Evolutionary conservation across 2,329 filamentous ascomycete species (phyloP).

Genomic region (Bertia moriformis): DNA sequence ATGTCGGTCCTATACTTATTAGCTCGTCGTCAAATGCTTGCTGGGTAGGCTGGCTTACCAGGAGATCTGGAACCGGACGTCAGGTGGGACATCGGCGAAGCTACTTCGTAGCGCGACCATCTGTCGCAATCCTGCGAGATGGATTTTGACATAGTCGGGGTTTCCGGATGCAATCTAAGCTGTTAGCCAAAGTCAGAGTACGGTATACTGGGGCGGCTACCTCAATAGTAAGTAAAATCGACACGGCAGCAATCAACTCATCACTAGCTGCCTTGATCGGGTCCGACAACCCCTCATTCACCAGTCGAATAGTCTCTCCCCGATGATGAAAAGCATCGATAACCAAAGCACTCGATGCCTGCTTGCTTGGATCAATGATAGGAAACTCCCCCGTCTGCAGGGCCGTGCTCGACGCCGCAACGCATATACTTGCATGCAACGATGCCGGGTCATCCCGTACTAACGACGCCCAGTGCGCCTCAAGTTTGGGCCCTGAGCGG

Average conservation of each 20-base stretch:
- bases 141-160: slow-evolving; percentile 20
- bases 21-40: too few species aligned
- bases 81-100: slow-evolving; percentile 18
- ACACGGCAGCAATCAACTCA: slow-evolving; percentile 19
- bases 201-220: slow-evolving; percentile 8
- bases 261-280: slow-evolving; percentile 20
- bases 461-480: slow-evolving; percentile 17
- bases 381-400: slow-evolving; percentile 16
- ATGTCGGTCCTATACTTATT: slow-evolving; percentile 17
- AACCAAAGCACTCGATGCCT: slow-evolving; percentile 13
- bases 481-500: slow-evolving; percentile 15
- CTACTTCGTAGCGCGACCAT: slow-evolving; percentile 19
- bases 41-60: slow-evolving; percentile 15
- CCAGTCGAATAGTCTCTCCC: slow-evolving; percentile 19
- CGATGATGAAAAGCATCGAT: slow-evolving; percentile 20
- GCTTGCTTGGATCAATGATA: slow-evolving; percentile 14
- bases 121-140: slow-evolving; percentile 19
- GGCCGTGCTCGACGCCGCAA: slow-evolving; percentile 18
- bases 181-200: slow-evolving; percentile 4
- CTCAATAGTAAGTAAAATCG: slow-evolving; percentile 20
- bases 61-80: slow-evolving; percentile 21
- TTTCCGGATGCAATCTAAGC: slow-evolving; percentile 19
- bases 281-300: slow-evolving; percentile 19
- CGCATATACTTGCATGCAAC: slow-evolving; percentile 19
- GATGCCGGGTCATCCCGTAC: slow-evolving; percentile 17